Evolutionary conservation across 2,329 filamentous ascomycete species (phyloP).

Genomic region (Lachnellula willkommii): DNA sequence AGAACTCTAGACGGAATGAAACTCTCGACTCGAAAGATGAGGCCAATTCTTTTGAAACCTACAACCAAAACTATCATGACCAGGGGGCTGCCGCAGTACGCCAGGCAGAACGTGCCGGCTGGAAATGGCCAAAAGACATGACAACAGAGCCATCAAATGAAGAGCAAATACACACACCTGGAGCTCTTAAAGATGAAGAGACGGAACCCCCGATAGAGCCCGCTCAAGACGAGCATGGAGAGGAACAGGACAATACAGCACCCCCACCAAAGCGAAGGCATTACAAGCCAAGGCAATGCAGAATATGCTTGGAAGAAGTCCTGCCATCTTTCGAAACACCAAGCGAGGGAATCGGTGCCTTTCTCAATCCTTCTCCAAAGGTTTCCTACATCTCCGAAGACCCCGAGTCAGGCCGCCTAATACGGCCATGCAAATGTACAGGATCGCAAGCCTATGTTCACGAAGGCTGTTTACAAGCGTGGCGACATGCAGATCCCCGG

Average conservation of each 20-base stretch:
- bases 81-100: background rate
- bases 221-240: conserved; percentile 17
- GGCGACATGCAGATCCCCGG: conserved; percentile 69
- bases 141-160: conserved; percentile 1
- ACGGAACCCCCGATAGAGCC: conserved; percentile 1
- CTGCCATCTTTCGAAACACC: conserved; percentile 53
- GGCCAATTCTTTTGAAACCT: too few relatives aligned
- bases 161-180: conserved; percentile 6
- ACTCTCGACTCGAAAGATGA: too few relatives aligned
- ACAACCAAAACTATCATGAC: too few relatives aligned
- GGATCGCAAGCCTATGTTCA: conserved; percentile 92
- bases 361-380: conserved; percentile 50
- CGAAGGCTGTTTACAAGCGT: conserved; percentile 78
- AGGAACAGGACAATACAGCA: conserved; percentile 11
- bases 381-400: conserved; percentile 72
- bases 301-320: conserved; percentile 77
- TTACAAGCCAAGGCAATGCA: conserved; percentile 71
- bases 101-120: conserved; percentile 9
- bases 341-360: conserved; percentile 48
- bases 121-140: conserved; percentile 22
- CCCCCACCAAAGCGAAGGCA: conserved; percentile 37
- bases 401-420: conserved; percentile 66
- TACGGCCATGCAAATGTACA: conserved; percentile 90
- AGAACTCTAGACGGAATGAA: too few relatives aligned
- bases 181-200: conserved; percentile 14